Percentiles rank a stretch among this genome's conserved stretches.
These are phyloP conservation scores for Trichosporon sp. DNA, from an alignment of 1,284 basidiomycete genomes.

Conservation along the genomic window DNA sequence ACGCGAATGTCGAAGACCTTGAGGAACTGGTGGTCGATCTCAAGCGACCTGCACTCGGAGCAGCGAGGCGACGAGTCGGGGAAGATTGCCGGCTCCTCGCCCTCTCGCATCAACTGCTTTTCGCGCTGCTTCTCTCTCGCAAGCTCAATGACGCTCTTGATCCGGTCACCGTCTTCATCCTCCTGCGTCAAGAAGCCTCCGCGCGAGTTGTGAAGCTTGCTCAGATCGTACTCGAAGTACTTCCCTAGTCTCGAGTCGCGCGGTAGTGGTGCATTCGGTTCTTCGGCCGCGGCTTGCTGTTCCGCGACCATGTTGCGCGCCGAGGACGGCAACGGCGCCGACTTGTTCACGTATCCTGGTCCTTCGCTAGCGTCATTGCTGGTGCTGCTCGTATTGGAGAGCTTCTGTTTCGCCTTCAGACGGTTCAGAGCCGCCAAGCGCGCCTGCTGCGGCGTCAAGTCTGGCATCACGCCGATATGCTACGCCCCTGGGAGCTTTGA, in stretches of 20 bases:
- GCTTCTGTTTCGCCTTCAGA: constrained; percentile 52
- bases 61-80: constrained; percentile 75
- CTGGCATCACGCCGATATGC: constrained; percentile 18
- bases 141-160: constrained; percentile 69
- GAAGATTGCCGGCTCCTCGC: constrained; percentile 66
- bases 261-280: constrained; percentile 40
- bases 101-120: constrained; percentile 73
- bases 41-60: constrained; percentile 74
- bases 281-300: constrained; percentile 34
- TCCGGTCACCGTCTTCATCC: constrained; percentile 61
- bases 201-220: constrained; percentile 88
- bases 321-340: constrained; percentile 37
- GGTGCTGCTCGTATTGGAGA: constrained; percentile 26
- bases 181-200: constrained; percentile 75
- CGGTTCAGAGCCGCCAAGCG: constrained; percentile 55
- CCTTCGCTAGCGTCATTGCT: neutral
- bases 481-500: neutral
- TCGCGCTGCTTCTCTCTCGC: constrained; percentile 66
- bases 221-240: constrained; percentile 95
- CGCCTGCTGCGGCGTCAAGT: constrained; percentile 48
- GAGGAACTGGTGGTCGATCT: constrained; percentile 78
- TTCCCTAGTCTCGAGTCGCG: constrained; percentile 60
- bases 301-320: constrained; percentile 50
- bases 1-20: constrained; percentile 79
- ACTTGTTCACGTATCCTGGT: constrained; percentile 42